Conservation (phyloP, 768 basidiomycete species). For the Termitomyces sp. region DNA sequence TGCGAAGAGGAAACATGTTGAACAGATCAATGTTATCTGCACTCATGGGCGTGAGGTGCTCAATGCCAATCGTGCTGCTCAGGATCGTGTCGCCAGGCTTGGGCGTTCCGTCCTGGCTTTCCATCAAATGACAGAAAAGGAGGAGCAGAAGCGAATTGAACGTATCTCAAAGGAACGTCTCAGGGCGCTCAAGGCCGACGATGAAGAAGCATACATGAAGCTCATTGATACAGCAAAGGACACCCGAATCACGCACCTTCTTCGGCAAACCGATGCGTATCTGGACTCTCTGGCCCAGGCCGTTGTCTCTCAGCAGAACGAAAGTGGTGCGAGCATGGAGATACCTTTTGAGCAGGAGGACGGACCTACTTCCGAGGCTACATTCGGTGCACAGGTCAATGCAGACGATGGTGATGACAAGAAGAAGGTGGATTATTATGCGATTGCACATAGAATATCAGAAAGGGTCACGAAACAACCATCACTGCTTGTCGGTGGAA, state of each 20-base stretch:
- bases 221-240: constrained; percentile 99
- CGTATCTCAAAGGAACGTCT: constrained; percentile 95
- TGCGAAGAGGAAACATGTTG: constrained; percentile 94
- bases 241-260: constrained; percentile 93
- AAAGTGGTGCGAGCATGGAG: constrained; percentile 43
- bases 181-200: constrained; percentile 93
- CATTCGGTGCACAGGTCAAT: constrained; percentile 78
- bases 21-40: constrained; percentile 85
- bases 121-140: constrained; percentile 90
- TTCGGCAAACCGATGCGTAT: constrained; percentile 91
- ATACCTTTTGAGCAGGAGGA: constrained; percentile 55
- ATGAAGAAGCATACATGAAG: constrained; percentile 99
- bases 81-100: constrained; percentile 64
- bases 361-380: constrained; percentile 77
- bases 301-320: constrained; percentile 87
- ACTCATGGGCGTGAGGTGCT: constrained; percentile 75
- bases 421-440: constrained; percentile 91
- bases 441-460: constrained; percentile 86
- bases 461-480: constrained; percentile 82
- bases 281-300: constrained; percentile 94
- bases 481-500: constrained; percentile 73
- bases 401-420: constrained; percentile 58
- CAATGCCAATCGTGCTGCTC: constrained; percentile 55
- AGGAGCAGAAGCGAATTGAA: constrained; percentile 97
- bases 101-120: constrained; percentile 77